Conservation (phyloP, 345 rosid genomes). For the Salix koriyanagi region DNA sequence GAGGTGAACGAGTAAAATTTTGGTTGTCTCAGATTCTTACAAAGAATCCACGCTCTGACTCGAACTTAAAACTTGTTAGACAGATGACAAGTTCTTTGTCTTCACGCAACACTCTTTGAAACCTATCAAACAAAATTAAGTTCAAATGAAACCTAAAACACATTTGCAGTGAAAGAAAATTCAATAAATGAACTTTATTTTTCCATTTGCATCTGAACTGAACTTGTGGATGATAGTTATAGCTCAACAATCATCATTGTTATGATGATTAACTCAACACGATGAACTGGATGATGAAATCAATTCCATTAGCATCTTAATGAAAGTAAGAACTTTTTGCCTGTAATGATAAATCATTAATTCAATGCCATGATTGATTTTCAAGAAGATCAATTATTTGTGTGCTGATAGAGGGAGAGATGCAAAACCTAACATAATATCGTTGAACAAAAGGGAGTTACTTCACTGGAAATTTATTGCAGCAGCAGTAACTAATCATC, state of each 20-base stretch:
- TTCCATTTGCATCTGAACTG: not conserved
- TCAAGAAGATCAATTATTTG: not conserved
- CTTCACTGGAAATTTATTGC: constrained; percentile 18
- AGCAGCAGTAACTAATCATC: constrained; percentile 7
- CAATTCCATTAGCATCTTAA: not conserved
- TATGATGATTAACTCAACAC: not conserved
- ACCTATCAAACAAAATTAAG: no score
- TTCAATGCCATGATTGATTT: constrained; percentile 4
- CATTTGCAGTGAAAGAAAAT: no score
- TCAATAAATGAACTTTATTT: not conserved
- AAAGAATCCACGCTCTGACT: accelerated
- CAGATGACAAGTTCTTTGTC: no score
- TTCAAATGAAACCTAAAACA: no score
- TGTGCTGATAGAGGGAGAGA: not conserved
- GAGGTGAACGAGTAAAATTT: accelerated
- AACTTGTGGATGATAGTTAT: not conserved
- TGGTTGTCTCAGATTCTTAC: no score
- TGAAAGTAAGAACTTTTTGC: not conserved
- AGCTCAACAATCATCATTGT: not conserved
- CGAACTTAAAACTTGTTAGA: no score
- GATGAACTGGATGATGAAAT: not conserved
- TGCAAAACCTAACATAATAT: constrained; percentile 9
- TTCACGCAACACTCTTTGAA: no score
- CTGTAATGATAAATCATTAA: not conserved
- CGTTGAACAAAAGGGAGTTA: not conserved